Evolutionary conservation across 345 rosid genomes (phyloP).

Genomic region (Arabis alpina): DNA sequence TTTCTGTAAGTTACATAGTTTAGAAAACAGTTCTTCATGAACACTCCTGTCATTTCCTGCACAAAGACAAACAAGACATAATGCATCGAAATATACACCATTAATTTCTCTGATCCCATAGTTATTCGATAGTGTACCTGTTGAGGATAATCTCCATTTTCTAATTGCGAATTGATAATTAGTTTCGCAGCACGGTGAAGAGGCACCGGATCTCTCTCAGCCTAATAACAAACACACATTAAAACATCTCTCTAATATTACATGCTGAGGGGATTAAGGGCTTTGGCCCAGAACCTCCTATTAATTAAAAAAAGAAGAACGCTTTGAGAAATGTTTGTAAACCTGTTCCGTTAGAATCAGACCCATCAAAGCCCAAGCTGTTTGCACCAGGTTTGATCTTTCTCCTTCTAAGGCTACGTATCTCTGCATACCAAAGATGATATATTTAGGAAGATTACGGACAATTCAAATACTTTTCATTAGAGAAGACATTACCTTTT

Average conservation of each 20-base stretch:
- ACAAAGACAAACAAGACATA: background rate
- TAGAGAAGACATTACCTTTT: conserved; percentile 30
- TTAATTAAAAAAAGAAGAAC: background rate
- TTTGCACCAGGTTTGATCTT: conserved; percentile 51
- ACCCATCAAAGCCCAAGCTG: conserved; percentile 50
- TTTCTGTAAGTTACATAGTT: conserved; percentile 65
- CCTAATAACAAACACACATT: conserved; percentile 31
- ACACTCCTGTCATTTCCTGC: conserved; percentile 69
- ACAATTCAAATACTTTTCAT: background rate
- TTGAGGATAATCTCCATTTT: conserved; percentile 65
- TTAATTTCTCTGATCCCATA: background rate
- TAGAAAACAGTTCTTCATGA: conserved; percentile 67
- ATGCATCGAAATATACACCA: background rate
- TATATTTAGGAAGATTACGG: background rate
- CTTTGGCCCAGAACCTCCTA: no score
- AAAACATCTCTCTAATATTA: no score
- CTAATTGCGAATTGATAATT: conserved; percentile 65
- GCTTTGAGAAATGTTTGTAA: background rate
- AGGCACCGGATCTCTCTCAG: conserved; percentile 59
- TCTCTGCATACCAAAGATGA: conserved; percentile 32
- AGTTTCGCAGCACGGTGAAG: conserved; percentile 63
- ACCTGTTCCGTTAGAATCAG: conserved; percentile 47
- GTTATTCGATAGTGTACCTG: conserved; percentile 42
- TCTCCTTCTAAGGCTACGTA: conserved; percentile 40
- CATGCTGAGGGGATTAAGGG: no score